A percentile compares a stretch with the other conserved stretches of the same genome.
Evolutionary conservation across 495 filamentous ascomycete species (phyloP).

Genomic region (Ramalina peruviana): DNA sequence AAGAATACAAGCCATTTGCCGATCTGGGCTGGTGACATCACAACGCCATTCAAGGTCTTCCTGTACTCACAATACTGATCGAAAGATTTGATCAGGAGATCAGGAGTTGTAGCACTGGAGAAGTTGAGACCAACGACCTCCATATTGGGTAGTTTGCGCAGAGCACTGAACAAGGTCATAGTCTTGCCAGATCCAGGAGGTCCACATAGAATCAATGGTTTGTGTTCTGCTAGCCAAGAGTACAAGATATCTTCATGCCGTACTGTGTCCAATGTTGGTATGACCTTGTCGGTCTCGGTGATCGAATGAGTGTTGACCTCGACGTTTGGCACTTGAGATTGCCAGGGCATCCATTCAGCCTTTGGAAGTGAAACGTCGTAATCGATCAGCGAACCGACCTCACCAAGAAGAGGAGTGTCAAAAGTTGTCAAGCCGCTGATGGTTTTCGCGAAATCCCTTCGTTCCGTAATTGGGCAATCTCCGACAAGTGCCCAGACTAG

Average conservation of each 20-base stretch:
- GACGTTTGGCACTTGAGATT: slow-evolving; percentile 80
- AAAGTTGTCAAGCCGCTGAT: slow-evolving; percentile 68
- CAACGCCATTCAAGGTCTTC: slow-evolving; percentile 91
- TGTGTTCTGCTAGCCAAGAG: slow-evolving; percentile 98
- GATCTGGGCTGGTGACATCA: slow-evolving; percentile 91
- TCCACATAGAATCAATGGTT: slow-evolving; percentile 88
- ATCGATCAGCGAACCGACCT: slow-evolving; percentile 78
- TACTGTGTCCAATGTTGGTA: slow-evolving; percentile 91
- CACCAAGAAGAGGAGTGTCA: slow-evolving; percentile 60
- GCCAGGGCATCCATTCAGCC: slow-evolving; percentile 84
- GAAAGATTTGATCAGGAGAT: slow-evolving; percentile 95
- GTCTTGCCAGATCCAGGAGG: slow-evolving; percentile 98
- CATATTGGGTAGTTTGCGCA: slow-evolving; percentile 94
- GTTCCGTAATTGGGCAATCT: slow-evolving; percentile 79
- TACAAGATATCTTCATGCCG: slow-evolving; percentile 96
- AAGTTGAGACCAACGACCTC: slow-evolving; percentile 98
- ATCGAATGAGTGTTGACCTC: slow-evolving; percentile 97
- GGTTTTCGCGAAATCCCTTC: slow-evolving; percentile 76
- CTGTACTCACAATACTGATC: slow-evolving; percentile 99
- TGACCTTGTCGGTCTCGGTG: slow-evolving; percentile 93
- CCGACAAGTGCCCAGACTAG: slow-evolving; percentile 90
- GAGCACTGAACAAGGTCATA: slow-evolving; percentile 95
- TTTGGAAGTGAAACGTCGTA: slow-evolving; percentile 79
- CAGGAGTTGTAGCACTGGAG: slow-evolving; percentile 93
- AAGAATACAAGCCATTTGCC: slow-evolving; percentile 97